Base-by-base conservation (phyloP, 306 rosid species). In the Vigna unguiculata region DNA sequence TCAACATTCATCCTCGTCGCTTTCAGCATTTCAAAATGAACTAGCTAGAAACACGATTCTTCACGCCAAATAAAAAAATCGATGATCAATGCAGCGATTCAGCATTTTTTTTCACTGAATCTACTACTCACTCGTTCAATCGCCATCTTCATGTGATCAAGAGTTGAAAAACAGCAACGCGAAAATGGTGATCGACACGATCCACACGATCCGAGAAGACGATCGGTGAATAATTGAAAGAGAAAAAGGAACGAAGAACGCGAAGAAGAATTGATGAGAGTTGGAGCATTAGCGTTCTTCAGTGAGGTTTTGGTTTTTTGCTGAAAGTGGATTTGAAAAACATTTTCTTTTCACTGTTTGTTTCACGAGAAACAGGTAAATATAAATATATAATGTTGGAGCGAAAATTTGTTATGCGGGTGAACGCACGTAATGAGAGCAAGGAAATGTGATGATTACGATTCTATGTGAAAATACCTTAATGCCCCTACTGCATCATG, bases 371-470 rank as follows among this genome's bases (percentile, higher is more conserved):
- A 54, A 78, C 13, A 40, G 1, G 9, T 9, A 9, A 8, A 40
- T 40, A 40, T 40, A 40, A 9, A 40, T 40, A 40, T 40, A 0
- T 40, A 40, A 9, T n/a, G 4, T 55, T 7, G 4, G 24, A 58
- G 80, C 24, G 77, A 76, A 70, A 82, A 54, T 85, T 66, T 66
- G 85, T 81, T 81, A 55, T 38, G 80, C 24, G 59, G 34, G 67
- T 4, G 1, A 25, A 49, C 9, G 69, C 81, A 45, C 62, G 61
- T 20, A 54, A 0, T 5, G 55, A 7, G 53, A 38, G 34, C 0
- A 17, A 19, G 46, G 1, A n/a, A 19, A 47, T 9, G 48, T 24
- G 30, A 72, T 72, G 15, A 72, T 72, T 72, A 38, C 32, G 10
- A 54, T 55, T 38, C 51, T 32, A 38, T 3, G 0, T 32, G 34